Conservation (phyloP, 78 protist species). For the Dictyostelium brefeldianum region DNA sequence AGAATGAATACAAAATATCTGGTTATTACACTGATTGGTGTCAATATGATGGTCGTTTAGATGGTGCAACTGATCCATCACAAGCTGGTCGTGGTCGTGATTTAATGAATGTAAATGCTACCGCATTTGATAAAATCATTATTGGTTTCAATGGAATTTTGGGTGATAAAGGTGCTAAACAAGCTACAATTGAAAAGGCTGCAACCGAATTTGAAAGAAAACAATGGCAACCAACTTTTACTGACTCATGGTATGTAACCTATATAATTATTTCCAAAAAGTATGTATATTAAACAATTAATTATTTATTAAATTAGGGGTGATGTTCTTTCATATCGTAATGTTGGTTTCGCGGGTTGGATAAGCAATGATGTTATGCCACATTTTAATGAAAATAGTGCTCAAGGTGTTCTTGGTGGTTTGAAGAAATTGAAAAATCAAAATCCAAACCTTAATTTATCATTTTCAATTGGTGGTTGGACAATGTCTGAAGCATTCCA, state of each 20-base stretch:
- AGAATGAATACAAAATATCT: too few relatives aligned
- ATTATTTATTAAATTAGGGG: too few relatives aligned
- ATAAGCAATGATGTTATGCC: neutral
- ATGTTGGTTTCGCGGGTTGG: conserved; percentile 11
- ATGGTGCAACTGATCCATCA: neutral
- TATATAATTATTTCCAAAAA: too few relatives aligned
- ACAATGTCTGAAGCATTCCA: conserved; percentile 4
- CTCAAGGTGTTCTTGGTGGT: conserved; percentile 28
- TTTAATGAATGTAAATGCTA: neutral
- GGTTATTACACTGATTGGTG: neutral
- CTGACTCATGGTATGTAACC: neutral
- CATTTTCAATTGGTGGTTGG: conserved; percentile 27
- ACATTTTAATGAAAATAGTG: neutral
- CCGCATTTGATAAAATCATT: conserved; percentile 17
- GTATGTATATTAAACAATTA: too few relatives aligned
- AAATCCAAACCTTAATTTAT: neutral
- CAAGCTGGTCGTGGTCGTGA: conserved; percentile 22
- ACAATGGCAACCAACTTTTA: neutral
- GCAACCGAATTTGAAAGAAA: neutral
- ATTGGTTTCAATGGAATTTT: conserved; percentile 13
- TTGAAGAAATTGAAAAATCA: neutral
- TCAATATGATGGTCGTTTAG: conserved; percentile 33
- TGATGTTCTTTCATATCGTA: conserved; percentile 5
- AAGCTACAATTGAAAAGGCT: neutral
- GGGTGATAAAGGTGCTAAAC: conserved; percentile 7